These are phyloP conservation scores for Hypoxylon sp. DNA, from an alignment of 2,329 filamentous ascomycete genomes.

Conservation along the genomic window DNA sequence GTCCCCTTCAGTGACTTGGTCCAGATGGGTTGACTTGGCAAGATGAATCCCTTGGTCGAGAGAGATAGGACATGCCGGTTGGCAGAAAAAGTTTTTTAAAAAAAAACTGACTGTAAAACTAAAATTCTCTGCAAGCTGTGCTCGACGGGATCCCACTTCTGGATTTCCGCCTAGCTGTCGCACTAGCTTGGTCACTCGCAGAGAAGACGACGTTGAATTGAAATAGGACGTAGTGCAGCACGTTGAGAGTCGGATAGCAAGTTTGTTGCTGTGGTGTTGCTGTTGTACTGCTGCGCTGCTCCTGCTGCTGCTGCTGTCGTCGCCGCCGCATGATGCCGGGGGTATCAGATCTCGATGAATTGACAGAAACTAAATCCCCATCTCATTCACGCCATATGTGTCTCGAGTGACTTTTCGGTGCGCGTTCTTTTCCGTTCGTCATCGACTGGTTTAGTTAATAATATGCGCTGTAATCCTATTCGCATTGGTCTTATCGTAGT, in stretches of 20 bases:
- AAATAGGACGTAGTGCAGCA: neutral
- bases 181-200: conserved; percentile 19
- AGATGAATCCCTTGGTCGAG: neutral
- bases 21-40: neutral
- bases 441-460: neutral
- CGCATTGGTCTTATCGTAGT: neutral
- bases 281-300: neutral
- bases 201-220: conserved; percentile 13
- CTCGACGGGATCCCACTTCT: conserved; percentile 4
- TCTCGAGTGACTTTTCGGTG: neutral
- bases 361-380: conserved; percentile 19
- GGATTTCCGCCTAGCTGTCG: conserved; percentile 6
- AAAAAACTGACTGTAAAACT: conserved; percentile 26
- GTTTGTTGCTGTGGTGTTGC: conserved; percentile 1
- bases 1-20: conserved; percentile 13
- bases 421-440: neutral
- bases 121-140: conserved; percentile 22
- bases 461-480: neutral
- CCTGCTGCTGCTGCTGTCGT: conserved; percentile 8
- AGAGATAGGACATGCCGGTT: neutral
- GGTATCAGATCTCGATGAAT: conserved; percentile 31
- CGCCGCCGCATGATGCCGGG: conserved; percentile 13
- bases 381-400: neutral
- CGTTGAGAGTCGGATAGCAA: conserved; percentile 7
- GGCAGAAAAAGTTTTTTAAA: conserved; percentile 6